Evolutionary conservation across 495 filamentous ascomycete genomes (phyloP).

Genomic region (Hypoxylon fuscum): DNA sequence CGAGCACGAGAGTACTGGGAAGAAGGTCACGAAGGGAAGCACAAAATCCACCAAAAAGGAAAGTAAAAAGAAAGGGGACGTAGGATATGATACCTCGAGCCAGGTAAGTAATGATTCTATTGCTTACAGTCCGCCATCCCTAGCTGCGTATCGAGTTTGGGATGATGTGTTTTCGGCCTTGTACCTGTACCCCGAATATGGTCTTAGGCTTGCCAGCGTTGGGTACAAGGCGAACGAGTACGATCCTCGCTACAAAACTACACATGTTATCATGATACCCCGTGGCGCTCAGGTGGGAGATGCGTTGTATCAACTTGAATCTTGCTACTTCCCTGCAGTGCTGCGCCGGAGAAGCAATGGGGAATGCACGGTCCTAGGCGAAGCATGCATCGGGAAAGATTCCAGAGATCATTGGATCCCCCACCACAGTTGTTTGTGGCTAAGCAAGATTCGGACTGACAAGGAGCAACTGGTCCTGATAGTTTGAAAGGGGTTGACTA

Average conservation of each 20-base stretch:
- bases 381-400: slow-evolving; percentile 15
- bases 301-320: slow-evolving; percentile 10
- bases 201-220: slow-evolving; percentile 1
- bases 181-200: slow-evolving; percentile 3
- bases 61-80: too few species aligned
- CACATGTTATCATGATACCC: slow-evolving; percentile 1
- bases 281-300: slow-evolving; percentile 1
- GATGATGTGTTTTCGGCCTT: not conserved
- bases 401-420: slow-evolving; percentile 6
- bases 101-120: too few species aligned
- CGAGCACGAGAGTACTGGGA: too few species aligned
- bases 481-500: not conserved
- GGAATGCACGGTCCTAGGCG: not conserved
- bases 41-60: too few species aligned
- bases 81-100: too few species aligned
- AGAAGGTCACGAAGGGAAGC: too few species aligned
- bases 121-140: too few species aligned
- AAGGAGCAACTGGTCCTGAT: not conserved
- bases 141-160: slow-evolving; percentile 9
- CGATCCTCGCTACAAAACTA: not conserved
- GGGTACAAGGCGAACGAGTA: too few species aligned
- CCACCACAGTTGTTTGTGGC: slow-evolving; percentile 1
- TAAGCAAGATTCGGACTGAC: not conserved
- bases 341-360: slow-evolving; percentile 1
- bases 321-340: slow-evolving; percentile 6